A percentile compares a stretch with the other conserved stretches of the same genome.
These are phyloP conservation scores for Rubia occidens DNA, from an alignment of 305 asterid genomes.

Conservation along the genomic window DNA sequence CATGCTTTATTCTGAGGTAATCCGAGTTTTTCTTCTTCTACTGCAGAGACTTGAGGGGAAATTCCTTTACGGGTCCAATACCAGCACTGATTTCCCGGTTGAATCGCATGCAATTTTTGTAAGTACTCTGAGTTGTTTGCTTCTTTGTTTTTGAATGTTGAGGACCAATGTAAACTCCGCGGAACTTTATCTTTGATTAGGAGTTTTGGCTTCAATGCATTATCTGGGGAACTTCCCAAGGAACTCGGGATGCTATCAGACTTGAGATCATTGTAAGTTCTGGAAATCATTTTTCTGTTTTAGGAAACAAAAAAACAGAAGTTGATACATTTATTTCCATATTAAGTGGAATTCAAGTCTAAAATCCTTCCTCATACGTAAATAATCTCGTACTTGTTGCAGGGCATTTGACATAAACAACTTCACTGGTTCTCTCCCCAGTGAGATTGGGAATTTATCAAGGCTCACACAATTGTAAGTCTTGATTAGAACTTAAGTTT, in stretches of 20 bases:
- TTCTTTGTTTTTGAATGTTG: background rate
- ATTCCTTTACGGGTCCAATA: conserved; percentile 62
- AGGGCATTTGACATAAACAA: conserved; percentile 55
- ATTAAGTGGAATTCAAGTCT: background rate
- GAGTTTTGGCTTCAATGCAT: conserved; percentile 51
- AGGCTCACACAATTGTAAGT: conserved; percentile 33
- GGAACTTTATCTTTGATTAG: conserved; percentile 22
- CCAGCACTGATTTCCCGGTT: conserved; percentile 53
- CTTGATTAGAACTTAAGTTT: background rate
- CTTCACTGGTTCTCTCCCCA: conserved; percentile 71
- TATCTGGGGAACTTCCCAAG: conserved; percentile 66
- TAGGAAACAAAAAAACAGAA: background rate
- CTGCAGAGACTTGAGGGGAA: conserved; percentile 46
- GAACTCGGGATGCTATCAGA: conserved; percentile 77
- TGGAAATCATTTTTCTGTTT: background rate
- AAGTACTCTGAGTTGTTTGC: conserved; percentile 12
- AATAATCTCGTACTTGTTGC: conserved; percentile 2
- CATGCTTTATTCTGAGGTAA: background rate
- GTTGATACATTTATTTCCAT: background rate
- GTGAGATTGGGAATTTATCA: conserved; percentile 49
- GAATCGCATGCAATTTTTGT: conserved; percentile 57
- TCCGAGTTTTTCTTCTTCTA: background rate
- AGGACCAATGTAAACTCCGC: background rate
- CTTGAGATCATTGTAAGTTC: conserved; percentile 54
- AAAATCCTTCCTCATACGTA: background rate